A percentile compares a stretch with the other conserved stretches of the same genome.
phyloP scores from a whole-genome alignment of 2,329 filamentous ascomycete species.

The Moelleriella libera region DNA sequence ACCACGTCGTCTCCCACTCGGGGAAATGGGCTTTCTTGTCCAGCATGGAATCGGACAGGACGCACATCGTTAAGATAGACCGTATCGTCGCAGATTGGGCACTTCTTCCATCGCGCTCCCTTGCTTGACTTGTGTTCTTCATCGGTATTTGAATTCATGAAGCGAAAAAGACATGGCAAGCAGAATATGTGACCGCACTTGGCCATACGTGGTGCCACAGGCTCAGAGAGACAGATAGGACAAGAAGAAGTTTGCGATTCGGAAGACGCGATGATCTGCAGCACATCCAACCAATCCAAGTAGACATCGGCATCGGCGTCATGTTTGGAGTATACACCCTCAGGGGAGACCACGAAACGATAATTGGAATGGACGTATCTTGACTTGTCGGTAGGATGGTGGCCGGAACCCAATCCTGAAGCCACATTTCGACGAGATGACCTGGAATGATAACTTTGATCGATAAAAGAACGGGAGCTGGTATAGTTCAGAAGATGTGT shows the following conservation, averaged over 20 bases:
- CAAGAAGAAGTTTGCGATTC: slow-evolving; percentile 82
- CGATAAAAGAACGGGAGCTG: slow-evolving; percentile 56
- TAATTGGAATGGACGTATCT: slow-evolving; percentile 92
- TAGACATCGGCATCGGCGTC: slow-evolving; percentile 77
- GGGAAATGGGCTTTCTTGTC: slow-evolving; percentile 71
- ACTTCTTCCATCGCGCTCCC: slow-evolving; percentile 78
- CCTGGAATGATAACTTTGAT: slow-evolving; percentile 36
- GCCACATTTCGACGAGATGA: slow-evolving; percentile 57
- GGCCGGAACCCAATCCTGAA: slow-evolving; percentile 77
- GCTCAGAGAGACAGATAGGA: slow-evolving; percentile 86
- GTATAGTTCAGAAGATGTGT: slow-evolving; percentile 93
- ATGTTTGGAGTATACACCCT: slow-evolving; percentile 65
- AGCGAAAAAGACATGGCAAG: slow-evolving; percentile 80
- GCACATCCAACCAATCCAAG: slow-evolving; percentile 77
- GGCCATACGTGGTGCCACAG: slow-evolving; percentile 90
- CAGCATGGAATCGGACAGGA: slow-evolving; percentile 81
- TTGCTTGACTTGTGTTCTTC: slow-evolving; percentile 55
- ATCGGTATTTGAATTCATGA: slow-evolving; percentile 75
- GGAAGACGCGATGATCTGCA: slow-evolving; percentile 82
- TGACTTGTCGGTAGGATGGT: slow-evolving; percentile 83
- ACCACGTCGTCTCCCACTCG: slow-evolving; percentile 81
- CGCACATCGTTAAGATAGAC: slow-evolving; percentile 85
- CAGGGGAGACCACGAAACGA: slow-evolving; percentile 83
- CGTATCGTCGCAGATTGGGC: slow-evolving; percentile 86
- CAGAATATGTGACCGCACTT: slow-evolving; percentile 97